phyloP scores from a whole-genome alignment of 2,329 filamentous ascomycete species.

The Emydomyces testavorans region DNA sequence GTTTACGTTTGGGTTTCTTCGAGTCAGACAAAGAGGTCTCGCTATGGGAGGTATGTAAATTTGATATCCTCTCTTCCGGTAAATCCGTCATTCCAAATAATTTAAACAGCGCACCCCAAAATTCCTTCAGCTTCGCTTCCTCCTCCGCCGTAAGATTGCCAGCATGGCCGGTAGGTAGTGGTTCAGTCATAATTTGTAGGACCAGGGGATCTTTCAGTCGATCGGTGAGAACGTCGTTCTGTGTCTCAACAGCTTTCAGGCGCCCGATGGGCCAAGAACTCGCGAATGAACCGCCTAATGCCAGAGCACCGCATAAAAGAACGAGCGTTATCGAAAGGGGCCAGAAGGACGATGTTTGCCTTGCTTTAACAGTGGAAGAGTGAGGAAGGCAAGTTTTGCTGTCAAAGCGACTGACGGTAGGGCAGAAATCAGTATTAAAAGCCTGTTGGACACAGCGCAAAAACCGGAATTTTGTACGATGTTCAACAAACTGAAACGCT shows the following conservation, averaged over 20 bases:
- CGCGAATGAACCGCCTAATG: slow-evolving; percentile 25
- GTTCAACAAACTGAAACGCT: slow-evolving; percentile 15
- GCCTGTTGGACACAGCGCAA: background rate
- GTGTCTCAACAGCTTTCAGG: background rate
- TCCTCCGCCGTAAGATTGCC: slow-evolving; percentile 84
- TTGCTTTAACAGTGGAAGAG: background rate
- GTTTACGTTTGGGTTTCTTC: slow-evolving; percentile 64
- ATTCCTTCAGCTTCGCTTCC: slow-evolving; percentile 73
- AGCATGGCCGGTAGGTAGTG: slow-evolving; percentile 50
- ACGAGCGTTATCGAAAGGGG: slow-evolving; percentile 26
- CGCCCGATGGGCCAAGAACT: slow-evolving; percentile 9
- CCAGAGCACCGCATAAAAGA: slow-evolving; percentile 28
- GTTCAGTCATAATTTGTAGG: slow-evolving; percentile 24
- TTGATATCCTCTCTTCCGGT: slow-evolving; percentile 15
- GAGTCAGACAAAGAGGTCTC: slow-evolving; percentile 31
- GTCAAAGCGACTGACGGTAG: background rate
- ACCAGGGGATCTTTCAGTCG: slow-evolving; percentile 12
- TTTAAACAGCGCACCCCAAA: slow-evolving; percentile 68
- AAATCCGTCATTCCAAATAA: slow-evolving; percentile 67
- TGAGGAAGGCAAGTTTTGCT: background rate
- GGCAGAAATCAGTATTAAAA: background rate
- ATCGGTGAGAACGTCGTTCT: slow-evolving; percentile 5
- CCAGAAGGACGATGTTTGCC: slow-evolving; percentile 30
- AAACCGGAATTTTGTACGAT: slow-evolving; percentile 11
- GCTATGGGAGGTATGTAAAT: slow-evolving; percentile 15